Evolutionary conservation across 2,329 filamentous ascomycete genomes (phyloP).

Genomic region (Pseudopithomyces maydicus): DNA sequence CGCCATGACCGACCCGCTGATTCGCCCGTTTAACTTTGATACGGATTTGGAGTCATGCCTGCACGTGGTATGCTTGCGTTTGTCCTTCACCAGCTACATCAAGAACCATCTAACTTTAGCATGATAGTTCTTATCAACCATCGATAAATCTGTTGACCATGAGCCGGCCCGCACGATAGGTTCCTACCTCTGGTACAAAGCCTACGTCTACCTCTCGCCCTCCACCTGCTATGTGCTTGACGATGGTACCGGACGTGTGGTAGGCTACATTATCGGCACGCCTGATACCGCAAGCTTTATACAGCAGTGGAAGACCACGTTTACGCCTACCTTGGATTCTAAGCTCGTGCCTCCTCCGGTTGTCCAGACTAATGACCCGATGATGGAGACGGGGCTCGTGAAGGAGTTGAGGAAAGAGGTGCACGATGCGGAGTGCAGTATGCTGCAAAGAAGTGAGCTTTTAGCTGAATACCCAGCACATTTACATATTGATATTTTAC

Average conservation of each 20-base stretch:
- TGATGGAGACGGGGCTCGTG: conserved; percentile 26
- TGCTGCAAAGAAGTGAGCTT: conserved; percentile 22
- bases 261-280: conserved; percentile 47
- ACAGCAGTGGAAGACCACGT: conserved; percentile 31
- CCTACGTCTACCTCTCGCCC: conserved; percentile 37
- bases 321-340: conserved; percentile 29
- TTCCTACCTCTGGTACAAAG: conserved; percentile 39
- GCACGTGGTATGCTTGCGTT: neutral
- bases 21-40: neutral
- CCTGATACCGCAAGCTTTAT: conserved; percentile 32
- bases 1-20: neutral
- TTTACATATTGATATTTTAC: conserved; percentile 46
- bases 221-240: conserved; percentile 44
- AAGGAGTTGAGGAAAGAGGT: conserved; percentile 21
- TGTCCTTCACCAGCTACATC: neutral
- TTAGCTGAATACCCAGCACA: conserved; percentile 41
- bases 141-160: conserved; percentile 23
- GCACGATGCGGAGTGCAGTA: conserved; percentile 29
- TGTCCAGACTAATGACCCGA: conserved; percentile 5
- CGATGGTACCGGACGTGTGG: conserved; percentile 33
- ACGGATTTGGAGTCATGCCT: neutral
- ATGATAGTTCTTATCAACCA: conserved; percentile 25
- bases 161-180: conserved; percentile 37
- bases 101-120: neutral
- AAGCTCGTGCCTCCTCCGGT: conserved; percentile 21